Evolutionary conservation across 2,329 filamentous ascomycete genomes (phyloP), one percentile per base, ranked within the genome.

Genomic region (Daldinia sp.): DNA sequence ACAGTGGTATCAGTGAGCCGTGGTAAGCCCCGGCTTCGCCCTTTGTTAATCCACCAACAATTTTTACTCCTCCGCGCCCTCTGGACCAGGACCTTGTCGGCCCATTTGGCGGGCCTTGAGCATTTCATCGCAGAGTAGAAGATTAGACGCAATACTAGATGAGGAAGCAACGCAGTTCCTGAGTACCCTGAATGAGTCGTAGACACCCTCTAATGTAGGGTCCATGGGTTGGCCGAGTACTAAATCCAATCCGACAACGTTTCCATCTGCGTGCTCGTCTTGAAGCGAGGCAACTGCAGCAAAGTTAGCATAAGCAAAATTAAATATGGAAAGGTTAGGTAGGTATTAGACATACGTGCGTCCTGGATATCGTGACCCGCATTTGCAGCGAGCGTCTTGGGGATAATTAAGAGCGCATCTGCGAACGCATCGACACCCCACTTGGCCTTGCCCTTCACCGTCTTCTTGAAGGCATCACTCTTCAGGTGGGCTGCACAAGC

Each of bases 31-130:
- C n/a, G n/a, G n/a, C n/a, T 6, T 51, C 28, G 20, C 26, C 54
- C 28, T 15, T 33, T 33, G 23, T 46, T 53, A 26, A 50, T 20
- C 35, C 53, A 30, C 28, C 13, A 39, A 46, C 65, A 67, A 73
- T 63, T 73, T 51, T 65, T 69, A 74, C 63, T 74, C 71, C 65
- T 86, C 84, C 46, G 85, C 85, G 15, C 86, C 88, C 73, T 90
- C 89, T 86, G 89, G 90, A 67, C 88, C 88, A 3, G 88, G 87
- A 6, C 89, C 86, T 81, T 85, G 82, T 77, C 89, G 84, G 55
- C 87, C 91, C 96, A 99, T 99, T 85, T 99, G 95, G 79, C 96
- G 88, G 69, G 96, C 96, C 87, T 99, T 99, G 76, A 99, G 86
- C 85, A 99, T 87, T 86, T 99, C 96, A 78, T 99, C 96, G 78